These are phyloP conservation scores for Apiotrichum brassicae DNA, from an alignment of 1,284 basidiomycete species.

Conservation along the genomic window DNA sequence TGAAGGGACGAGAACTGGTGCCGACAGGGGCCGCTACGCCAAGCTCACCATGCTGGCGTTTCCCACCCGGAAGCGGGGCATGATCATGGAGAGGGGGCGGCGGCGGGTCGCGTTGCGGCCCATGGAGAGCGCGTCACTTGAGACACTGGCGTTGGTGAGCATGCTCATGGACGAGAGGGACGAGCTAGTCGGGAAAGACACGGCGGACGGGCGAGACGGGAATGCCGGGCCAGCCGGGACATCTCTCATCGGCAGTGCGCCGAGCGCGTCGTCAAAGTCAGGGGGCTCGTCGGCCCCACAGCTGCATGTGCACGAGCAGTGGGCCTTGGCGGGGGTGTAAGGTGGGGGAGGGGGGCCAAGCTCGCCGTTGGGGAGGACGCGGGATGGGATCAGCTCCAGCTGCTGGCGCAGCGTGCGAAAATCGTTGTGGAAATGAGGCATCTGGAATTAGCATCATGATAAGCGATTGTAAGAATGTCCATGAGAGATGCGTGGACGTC, in stretches of 20 bases:
- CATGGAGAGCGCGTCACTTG: background rate
- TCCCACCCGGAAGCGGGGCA: background rate
- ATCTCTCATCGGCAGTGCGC: slow-evolving; percentile 4
- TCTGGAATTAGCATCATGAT: background rate
- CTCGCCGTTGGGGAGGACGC: slow-evolving; percentile 2
- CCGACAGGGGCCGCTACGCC: background rate
- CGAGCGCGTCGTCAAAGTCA: background rate
- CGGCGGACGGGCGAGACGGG: background rate
- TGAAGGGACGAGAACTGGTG: no score
- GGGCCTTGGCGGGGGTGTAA: background rate
- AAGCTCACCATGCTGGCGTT: background rate
- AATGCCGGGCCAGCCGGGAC: background rate
- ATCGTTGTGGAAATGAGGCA: slow-evolving; percentile 15
- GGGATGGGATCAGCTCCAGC: slow-evolving; percentile 9
- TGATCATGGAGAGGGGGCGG: background rate
- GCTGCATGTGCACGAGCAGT: slow-evolving; percentile 10
- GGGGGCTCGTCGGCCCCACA: slow-evolving; percentile 2
- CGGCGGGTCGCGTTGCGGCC: background rate
- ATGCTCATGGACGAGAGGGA: background rate
- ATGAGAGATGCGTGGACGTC: no score
- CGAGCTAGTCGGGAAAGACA: background rate
- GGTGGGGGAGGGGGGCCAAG: slow-evolving; percentile 7
- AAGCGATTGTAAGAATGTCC: no score
- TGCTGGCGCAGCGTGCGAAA: slow-evolving; percentile 12
- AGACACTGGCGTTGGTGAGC: background rate